phyloP scores from a whole-genome alignment of 495 filamentous ascomycete species.

The Hamigera avellanea region DNA sequence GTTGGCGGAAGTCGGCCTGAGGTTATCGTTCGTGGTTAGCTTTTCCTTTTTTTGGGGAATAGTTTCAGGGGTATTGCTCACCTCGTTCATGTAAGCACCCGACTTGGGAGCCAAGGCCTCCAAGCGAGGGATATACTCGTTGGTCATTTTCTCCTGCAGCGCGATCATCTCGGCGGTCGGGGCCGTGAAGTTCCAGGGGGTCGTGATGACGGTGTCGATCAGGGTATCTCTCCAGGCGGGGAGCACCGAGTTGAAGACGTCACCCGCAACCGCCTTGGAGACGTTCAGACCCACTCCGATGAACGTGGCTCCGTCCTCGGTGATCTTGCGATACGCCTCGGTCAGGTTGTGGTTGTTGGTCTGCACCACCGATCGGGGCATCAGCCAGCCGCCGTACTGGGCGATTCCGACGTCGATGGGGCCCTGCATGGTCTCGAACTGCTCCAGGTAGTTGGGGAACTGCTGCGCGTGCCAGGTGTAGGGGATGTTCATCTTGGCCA shows the following conservation, averaged over 20 bases:
- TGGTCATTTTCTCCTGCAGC: conserved; percentile 25
- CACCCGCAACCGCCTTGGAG: conserved; percentile 26
- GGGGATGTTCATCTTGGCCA: conserved; percentile 17
- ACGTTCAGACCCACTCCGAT: conserved; percentile 35
- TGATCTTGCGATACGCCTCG: conserved; percentile 24
- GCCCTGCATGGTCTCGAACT: conserved; percentile 31
- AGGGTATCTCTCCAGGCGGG: conserved; percentile 48
- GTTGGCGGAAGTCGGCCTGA: conserved; percentile 37
- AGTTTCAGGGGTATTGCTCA: too few relatives aligned
- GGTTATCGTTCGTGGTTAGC: too few relatives aligned
- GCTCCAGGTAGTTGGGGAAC: conserved; percentile 30
- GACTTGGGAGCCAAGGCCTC: conserved; percentile 22
- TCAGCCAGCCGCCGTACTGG: conserved; percentile 48
- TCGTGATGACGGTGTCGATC: conserved; percentile 28
- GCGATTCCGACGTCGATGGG: conserved; percentile 33
- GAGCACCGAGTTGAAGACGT: conserved; percentile 43
- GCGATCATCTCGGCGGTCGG: conserved; percentile 24
- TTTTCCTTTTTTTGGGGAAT: too few relatives aligned
- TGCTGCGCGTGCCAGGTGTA: conserved; percentile 17
- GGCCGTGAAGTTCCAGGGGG: conserved; percentile 30
- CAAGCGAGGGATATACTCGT: conserved; percentile 30
- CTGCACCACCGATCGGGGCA: conserved; percentile 37
- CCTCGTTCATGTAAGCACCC: conserved; percentile 31
- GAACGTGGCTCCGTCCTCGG: conserved; percentile 29
- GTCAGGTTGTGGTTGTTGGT: conserved; percentile 37